Base-by-base conservation (phyloP, 768 basidiomycete genomes). In the Panellus pusillus region DNA sequence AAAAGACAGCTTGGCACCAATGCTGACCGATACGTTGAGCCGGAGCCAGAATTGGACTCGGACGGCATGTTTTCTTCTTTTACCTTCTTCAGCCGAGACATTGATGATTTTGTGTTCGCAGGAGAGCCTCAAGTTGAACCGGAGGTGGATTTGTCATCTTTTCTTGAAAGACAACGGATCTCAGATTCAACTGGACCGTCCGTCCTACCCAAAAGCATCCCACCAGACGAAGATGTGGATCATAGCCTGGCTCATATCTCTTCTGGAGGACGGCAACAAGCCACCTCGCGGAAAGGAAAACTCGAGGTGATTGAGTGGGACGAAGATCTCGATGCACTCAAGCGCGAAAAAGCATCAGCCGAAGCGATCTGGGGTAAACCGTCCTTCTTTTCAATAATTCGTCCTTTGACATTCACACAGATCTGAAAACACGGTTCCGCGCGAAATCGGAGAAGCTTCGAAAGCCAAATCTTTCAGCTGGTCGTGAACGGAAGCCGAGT, bases 1-100 rank as follows among this genome's bases (percentile, higher is more conserved):
- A 74, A 75, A 52, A 75, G 90, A 35, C 71, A 82, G 44, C 72
- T 93, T 14, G 83, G 76, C 4, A 78, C 85, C 4, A 92, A 93
- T 64, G 83, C 75, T 0, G 88, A 91, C 74, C 76, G 89, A 47
- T 92, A 92, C 63, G 76, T 64, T 14, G 89, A 91, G 68, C 79
- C 80, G 17, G 86, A 83, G 53, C 83, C 82, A 3, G 83, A 87
- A 60, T 70, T 89, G 20, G 84, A 80, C 63, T 84, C 86, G 1
- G 87, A 90, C 66, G 89, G 89, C 86, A 61, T 19, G 75, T 65
- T 32, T 14, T 28, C 42, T 9, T 20, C 27, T 42, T 9, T 36
- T 12, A 43, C 15, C 14, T 40, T 29, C n/a, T 50, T 27, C 31
- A 47, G 6, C 27, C 27, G 43, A 35, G 13, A 18, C 18, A 35